These are phyloP conservation scores for Bacidia gigantensis DNA, from an alignment of 495 filamentous ascomycete species.

Conservation along the genomic window DNA sequence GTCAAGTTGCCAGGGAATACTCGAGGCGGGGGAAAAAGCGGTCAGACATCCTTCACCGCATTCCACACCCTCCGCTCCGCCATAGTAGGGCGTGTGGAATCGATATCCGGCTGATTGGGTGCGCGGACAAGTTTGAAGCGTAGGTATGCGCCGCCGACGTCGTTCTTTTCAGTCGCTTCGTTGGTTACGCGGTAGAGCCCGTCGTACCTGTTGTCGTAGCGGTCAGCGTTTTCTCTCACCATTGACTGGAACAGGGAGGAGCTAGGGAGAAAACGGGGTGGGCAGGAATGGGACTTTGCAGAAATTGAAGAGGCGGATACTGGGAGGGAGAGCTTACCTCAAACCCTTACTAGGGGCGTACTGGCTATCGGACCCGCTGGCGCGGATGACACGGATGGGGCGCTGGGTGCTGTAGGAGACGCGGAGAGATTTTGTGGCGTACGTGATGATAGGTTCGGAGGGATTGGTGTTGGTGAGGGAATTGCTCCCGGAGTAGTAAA, in stretches of 20 bases:
- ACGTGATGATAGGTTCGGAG: constrained; percentile 12
- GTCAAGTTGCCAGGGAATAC: no score
- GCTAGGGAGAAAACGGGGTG: no score
- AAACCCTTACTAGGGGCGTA: constrained; percentile 30
- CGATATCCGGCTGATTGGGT: constrained; percentile 21
- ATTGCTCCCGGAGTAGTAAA: constrained; percentile 36
- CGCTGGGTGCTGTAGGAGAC: constrained; percentile 15
- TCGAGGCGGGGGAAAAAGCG: no score
- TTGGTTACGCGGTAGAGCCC: constrained; percentile 33
- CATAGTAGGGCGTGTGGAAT: constrained; percentile 16
- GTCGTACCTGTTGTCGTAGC: constrained; percentile 29
- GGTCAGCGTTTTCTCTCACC: no score
- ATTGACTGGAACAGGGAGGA: no score
- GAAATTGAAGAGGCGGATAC: no score
- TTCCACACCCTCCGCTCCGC: constrained; percentile 3
- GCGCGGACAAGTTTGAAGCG: constrained; percentile 31
- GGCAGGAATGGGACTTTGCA: no score
- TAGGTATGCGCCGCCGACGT: constrained; percentile 22
- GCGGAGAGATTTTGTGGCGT: constrained; percentile 26
- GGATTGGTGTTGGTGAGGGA: constrained; percentile 20
- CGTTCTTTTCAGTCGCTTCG: constrained; percentile 9
- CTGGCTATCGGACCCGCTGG: constrained; percentile 1
- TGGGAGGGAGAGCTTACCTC: constrained; percentile 11
- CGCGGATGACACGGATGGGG: constrained; percentile 36
- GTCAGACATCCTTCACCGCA: background rate